Conservation (phyloP, 139 green algal species). For the Chlamydomonas schloesseri region DNA sequence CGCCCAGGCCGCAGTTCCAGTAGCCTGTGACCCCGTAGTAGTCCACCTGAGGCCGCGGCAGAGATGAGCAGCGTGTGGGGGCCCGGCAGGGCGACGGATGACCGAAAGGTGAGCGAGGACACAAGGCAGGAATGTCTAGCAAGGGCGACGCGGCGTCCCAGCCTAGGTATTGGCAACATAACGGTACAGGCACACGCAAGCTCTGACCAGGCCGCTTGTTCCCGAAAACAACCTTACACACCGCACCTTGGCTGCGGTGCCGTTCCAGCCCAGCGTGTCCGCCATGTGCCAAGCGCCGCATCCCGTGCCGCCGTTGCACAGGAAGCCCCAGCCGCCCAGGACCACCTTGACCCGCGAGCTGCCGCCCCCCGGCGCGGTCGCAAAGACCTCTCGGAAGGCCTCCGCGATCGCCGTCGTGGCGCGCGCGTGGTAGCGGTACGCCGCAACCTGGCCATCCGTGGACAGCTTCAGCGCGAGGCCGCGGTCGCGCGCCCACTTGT, state of each 20-base stretch:
- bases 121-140: too few relatives aligned
- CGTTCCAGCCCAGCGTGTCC: constrained; percentile 39
- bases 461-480: constrained; percentile 43
- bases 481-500: constrained; percentile 4
- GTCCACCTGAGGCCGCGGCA: constrained; percentile 13
- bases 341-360: constrained; percentile 23
- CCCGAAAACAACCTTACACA: too few relatives aligned
- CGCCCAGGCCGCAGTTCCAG: constrained; percentile 42
- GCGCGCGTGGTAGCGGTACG: constrained; percentile 51
- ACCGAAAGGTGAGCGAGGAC: too few relatives aligned
- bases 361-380: background rate
- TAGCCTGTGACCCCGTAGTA: constrained; percentile 39
- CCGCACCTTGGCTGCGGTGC: background rate
- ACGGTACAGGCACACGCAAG: too few relatives aligned
- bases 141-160: too few relatives aligned
- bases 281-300: constrained; percentile 33
- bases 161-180: too few relatives aligned
- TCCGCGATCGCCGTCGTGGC: constrained; percentile 22
- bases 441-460: background rate
- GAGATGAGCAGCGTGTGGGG: too few relatives aligned
- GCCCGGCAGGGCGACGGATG: too few relatives aligned
- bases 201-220: too few relatives aligned
- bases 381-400: constrained; percentile 47
- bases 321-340: constrained; percentile 40
- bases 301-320: constrained; percentile 45